These are phyloP conservation scores for Aspergillus amoenus DNA, from an alignment of 2,329 filamentous ascomycete species.

Conservation along the genomic window DNA sequence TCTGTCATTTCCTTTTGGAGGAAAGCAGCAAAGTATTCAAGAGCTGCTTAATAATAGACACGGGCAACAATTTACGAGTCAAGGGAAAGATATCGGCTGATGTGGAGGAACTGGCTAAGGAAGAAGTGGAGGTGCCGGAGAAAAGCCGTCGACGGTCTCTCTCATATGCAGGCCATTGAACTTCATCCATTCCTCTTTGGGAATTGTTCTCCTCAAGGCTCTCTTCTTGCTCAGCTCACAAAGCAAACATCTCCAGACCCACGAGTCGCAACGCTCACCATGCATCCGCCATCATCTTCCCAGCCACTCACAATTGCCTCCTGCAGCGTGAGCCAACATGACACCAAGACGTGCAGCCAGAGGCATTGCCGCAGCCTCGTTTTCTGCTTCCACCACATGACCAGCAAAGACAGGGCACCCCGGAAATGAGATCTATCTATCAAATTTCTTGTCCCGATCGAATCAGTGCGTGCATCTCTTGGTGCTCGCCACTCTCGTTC, in stretches of 20 bases:
- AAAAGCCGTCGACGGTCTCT: not conserved
- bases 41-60: not conserved
- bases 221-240: not conserved
- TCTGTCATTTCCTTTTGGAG: not conserved
- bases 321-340: not conserved
- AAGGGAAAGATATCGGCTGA: not conserved
- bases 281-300: not conserved
- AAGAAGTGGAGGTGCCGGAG: not conserved
- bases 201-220: not conserved
- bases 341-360: not conserved
- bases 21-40: not conserved
- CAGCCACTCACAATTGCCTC: not conserved
- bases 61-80: not conserved
- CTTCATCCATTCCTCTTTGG: not conserved
- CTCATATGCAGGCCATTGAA: not conserved
- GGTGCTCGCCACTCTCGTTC: not conserved
- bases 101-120: not conserved
- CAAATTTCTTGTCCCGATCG: not conserved
- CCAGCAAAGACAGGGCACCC: not conserved
- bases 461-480: not conserved
- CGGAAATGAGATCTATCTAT: not conserved
- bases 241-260: too few relatives aligned
- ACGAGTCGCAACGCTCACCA: not conserved
- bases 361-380: not conserved
- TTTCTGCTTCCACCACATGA: conserved; percentile 7